phyloP scores from a whole-genome alignment of 164 flowering plant species.

The Stephania yunnanensis region DNA sequence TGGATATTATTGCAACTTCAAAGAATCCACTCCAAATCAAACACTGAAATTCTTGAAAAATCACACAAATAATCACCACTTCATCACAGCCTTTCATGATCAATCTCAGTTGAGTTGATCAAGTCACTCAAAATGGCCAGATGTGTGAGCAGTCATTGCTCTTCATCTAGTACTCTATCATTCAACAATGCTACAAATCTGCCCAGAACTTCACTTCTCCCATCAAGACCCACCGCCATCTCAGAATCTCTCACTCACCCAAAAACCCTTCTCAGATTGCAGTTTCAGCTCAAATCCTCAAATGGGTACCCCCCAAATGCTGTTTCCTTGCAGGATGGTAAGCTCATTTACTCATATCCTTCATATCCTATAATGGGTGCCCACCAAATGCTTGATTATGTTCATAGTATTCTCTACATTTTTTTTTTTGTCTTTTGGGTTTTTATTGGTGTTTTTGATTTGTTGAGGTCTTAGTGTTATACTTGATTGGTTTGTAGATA shows the following conservation, averaged over 20 bases:
- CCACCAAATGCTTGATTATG: neutral
- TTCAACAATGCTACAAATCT: conserved; percentile 23
- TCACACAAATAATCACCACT: no score
- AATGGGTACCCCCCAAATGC: conserved; percentile 61
- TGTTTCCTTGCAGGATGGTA: conserved; percentile 54
- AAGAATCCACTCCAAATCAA: no score
- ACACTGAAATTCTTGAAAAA: no score
- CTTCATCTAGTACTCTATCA: conserved; percentile 16
- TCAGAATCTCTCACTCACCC: conserved; percentile 26
- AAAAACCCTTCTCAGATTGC: conserved; percentile 22
- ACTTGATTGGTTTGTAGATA: neutral
- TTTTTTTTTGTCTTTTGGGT: neutral
- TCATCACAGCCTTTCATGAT: conserved; percentile 5
- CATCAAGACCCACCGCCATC: conserved; percentile 18
- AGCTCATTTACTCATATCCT: conserved; percentile 8
- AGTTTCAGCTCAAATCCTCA: conserved; percentile 47
- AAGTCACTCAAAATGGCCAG: conserved; percentile 19
- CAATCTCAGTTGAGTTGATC: neutral
- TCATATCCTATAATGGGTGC: neutral
- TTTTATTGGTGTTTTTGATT: neutral
- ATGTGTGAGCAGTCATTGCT: conserved; percentile 17
- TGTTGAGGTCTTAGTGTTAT: neutral
- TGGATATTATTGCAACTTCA: no score
- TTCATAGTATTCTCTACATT: neutral
- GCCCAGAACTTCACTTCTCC: conserved; percentile 12